Evolutionary conservation across 2,329 filamentous ascomycete species (phyloP), one percentile per base, ranked within the genome.

Genomic region (Colletotrichum nymphaeae): DNA sequence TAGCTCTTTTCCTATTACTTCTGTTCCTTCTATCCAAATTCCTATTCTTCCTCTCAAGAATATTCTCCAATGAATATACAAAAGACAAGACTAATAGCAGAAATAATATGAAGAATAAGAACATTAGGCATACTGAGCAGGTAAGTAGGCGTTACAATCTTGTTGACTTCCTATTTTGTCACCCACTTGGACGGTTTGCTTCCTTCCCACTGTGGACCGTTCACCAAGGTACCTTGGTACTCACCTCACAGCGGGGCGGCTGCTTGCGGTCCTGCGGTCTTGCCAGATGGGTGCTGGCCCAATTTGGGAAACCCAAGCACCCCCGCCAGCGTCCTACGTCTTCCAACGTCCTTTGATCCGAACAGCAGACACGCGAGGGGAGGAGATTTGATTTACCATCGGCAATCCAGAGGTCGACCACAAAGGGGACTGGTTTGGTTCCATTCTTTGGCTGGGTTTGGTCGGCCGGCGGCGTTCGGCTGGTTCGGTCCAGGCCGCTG

Each of bases 261-360:
- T 42, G 37, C 37, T 42, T 19, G 37, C 37, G 37, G 37, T 42
- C 37, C 37, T 42, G 37, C 14, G 14, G 37, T 24, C 52, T 24
- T 16, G 52, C 22, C 52, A 26, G 52, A 22, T 24, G 57, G 56
- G 56, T 28, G 28, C 56, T 28, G 26, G 16, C 3, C 56, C 56
- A 35, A 32, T 35, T 28, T n/a, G 28, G 26, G 56, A 35, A 35
- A 35, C 26, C 28, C 56, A 22, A 19, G 5, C 30, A n/a, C 24
- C 46, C 14, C 8, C 16, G 49, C 35, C 67, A 26, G 46, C 9
- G 30, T 32, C 28, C 37, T 9, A 56, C 49, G 22, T 42, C 19
- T 42, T 16, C 0, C 37, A 42, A 42, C 37, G 58, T 69, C 65
- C 69, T 59, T 69, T 69, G 65, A 72, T 37, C 69, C 69, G 65